Base-by-base conservation (phyloP, 2,329 filamentous ascomycete species). In the Onygenales sp. region DNA sequence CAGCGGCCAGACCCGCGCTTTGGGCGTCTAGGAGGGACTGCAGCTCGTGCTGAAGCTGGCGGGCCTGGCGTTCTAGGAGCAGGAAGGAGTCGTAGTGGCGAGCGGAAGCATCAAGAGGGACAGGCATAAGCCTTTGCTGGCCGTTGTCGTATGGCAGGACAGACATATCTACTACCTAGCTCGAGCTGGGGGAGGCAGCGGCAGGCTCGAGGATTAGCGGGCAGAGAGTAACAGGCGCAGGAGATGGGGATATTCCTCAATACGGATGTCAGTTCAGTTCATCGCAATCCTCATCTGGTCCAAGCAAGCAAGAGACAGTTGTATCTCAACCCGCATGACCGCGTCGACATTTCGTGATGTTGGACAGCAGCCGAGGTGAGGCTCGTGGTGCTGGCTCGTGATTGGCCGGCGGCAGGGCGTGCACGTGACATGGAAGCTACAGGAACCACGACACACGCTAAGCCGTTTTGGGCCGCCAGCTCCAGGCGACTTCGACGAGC, bases 1-100 rank as follows among this genome's bases (percentile, higher is more conserved):
- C 77, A 46, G 74, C 72, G 42, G 77, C 68, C 33, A 84, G 68
- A 14, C 77, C 79, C 59, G 82, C 79, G 34, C 79, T 77, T 63
- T 84, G 81, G 8, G 79, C 78, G 65, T 84, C 81, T 21, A 84
- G 76, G 9, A 83, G 68, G 53, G 72, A 70, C 63, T 84, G 81
- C 8, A 84, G 70, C 56, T 80, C 77, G 51, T 73, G 72, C 61
- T 84, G 75, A 8, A 84, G 74, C 57, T 79, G 69, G 53, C 71
- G 74, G 31, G 79, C 74, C 61, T 77, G 74, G 54, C 78, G 71
- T 58, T 77, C 74, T 54, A 81, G 64, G 32, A 72, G 70, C n/a
- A 78, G 63, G 32, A 80, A 67, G 52, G 76, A 70, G 54, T 74
- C 69, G 37, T 70, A 61, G 42, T 69, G 63, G 52, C 65, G 59